Conservation (phyloP, 805 yeast species). For the Cyberlindnera maclurae region DNA sequence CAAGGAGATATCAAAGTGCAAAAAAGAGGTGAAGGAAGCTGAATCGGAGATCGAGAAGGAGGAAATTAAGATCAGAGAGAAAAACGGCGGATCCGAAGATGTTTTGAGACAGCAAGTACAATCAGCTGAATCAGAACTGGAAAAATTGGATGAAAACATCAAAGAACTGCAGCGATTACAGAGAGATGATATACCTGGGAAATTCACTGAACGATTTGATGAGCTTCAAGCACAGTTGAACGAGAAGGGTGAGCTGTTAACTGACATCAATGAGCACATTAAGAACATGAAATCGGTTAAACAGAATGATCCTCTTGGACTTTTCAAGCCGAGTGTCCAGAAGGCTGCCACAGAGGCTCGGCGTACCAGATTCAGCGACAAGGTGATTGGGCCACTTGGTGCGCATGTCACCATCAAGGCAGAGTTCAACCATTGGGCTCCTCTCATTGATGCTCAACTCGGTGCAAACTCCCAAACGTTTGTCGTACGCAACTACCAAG, state of each 20-base stretch:
- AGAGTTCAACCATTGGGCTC: constrained; percentile 49
- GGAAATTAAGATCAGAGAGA: constrained; percentile 24
- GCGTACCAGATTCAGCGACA: constrained; percentile 33
- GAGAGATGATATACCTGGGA: constrained; percentile 1
- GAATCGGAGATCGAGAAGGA: constrained; percentile 16
- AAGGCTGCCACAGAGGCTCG: constrained; percentile 9
- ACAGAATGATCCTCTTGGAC: constrained; percentile 9
- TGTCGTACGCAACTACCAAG: constrained; percentile 58
- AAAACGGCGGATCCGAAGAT: constrained; percentile 21
- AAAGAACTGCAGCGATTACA: not conserved
- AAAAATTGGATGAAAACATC: not conserved
- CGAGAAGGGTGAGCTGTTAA: constrained; percentile 8
- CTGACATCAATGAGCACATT: constrained; percentile 1
- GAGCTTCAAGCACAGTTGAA: constrained; percentile 4
- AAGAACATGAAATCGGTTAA: not conserved
- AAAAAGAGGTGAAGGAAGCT: constrained; percentile 16
- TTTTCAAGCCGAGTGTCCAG: constrained; percentile 1
- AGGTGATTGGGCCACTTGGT: constrained; percentile 83
- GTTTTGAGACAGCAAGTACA: constrained; percentile 10
- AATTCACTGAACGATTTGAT: constrained; percentile 4
- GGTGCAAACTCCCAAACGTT: constrained; percentile 50
- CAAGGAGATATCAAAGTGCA: constrained; percentile 10
- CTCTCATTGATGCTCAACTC: constrained; percentile 50
- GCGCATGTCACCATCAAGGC: constrained; percentile 46
- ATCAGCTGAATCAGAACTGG: not conserved